These are phyloP conservation scores for Backusella parvicylindrica DNA, from an alignment of 192 early-diverging fungal species.

Conservation along the genomic window DNA sequence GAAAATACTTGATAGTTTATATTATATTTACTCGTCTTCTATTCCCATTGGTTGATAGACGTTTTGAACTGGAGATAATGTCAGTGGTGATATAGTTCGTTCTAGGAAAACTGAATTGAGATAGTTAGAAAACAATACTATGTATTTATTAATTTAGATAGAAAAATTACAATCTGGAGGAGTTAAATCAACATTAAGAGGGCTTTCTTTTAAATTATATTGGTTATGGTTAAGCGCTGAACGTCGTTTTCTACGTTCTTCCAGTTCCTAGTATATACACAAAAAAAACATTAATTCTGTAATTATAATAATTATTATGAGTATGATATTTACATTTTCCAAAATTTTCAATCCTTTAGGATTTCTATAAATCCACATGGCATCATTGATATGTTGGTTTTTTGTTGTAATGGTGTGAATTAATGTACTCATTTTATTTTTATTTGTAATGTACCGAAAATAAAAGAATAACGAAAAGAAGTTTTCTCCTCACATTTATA, in stretches of 20 bases:
- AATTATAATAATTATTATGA: neutral
- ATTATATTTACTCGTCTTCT: neutral
- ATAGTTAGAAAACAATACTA: neutral
- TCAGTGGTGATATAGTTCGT: neutral
- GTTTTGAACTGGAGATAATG: neutral
- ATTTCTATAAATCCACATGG: conserved; percentile 10
- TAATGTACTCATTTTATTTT: neutral
- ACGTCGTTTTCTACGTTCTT: conserved; percentile 2
- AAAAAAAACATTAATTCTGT: neutral
- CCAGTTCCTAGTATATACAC: neutral
- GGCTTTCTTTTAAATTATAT: neutral
- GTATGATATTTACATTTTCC: neutral
- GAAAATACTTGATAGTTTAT: neutral
- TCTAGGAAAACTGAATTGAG: neutral
- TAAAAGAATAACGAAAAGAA: neutral
- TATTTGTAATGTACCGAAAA: neutral
- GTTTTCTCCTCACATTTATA: neutral
- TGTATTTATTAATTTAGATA: neutral
- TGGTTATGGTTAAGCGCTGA: neutral
- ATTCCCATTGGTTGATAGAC: neutral
- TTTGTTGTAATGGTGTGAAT: neutral
- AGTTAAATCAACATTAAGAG: neutral
- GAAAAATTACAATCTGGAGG: neutral
- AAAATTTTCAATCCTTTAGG: conserved; percentile 5
- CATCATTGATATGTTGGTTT: neutral